Conservation (phyloP, 148 eudicot species). For the Nyssa sinensis region DNA sequence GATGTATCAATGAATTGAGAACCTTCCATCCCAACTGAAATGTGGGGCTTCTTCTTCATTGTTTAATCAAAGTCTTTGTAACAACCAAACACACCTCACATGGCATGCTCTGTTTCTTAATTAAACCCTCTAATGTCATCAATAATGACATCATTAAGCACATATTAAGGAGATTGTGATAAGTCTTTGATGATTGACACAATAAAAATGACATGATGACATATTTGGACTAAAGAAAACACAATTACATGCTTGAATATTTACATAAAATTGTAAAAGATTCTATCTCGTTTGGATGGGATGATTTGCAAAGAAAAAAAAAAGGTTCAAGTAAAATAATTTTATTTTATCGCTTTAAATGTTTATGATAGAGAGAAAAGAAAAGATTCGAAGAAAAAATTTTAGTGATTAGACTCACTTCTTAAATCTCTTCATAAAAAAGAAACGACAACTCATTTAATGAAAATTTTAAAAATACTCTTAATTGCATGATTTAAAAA, state of each 20-base stretch:
- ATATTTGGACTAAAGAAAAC: background rate
- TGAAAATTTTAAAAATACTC: too few species aligned
- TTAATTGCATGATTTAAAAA: too few species aligned
- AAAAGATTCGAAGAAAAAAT: too few species aligned
- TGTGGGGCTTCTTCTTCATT: constrained; percentile 4
- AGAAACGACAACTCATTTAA: too few species aligned
- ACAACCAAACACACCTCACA: constrained; percentile 14
- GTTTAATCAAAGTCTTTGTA: constrained; percentile 11
- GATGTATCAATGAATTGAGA: background rate
- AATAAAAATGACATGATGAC: background rate
- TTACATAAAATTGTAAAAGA: too few species aligned
- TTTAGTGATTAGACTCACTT: too few species aligned
- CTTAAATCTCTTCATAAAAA: too few species aligned
- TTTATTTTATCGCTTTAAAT: too few species aligned
- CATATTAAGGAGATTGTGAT: background rate
- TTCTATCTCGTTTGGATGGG: too few species aligned
- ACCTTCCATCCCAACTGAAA: constrained; percentile 1
- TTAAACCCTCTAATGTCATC: background rate
- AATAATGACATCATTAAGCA: background rate
- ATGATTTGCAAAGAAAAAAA: too few species aligned
- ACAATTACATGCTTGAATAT: background rate
- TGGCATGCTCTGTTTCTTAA: background rate
- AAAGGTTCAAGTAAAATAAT: too few species aligned
- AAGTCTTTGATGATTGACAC: background rate
- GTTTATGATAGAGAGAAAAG: too few species aligned